Base-by-base conservation (phyloP, 2,329 filamentous ascomycete genomes). In the Talaromyces sp. region DNA sequence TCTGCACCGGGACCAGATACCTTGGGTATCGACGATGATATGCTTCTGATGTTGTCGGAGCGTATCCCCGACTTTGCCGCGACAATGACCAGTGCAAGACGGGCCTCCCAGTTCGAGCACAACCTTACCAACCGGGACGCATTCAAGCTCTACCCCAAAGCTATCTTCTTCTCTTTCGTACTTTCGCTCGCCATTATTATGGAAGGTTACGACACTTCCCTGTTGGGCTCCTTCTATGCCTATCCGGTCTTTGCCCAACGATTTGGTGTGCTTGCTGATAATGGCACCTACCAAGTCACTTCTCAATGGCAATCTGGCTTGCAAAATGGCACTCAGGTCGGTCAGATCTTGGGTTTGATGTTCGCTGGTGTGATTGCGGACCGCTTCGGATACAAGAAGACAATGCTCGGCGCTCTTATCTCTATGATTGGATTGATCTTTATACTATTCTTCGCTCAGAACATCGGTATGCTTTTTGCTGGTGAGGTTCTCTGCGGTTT, bases 351-450 rank as follows among this genome's bases (percentile, higher is more conserved):
- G 59, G 89, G 89, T 15, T 81, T 91, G 56, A 77, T 89, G 69
- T 80, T 90, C 73, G 89, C 89, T 72, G 89, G 89, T 43, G 87
- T 82, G 74, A 76, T 89, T 56, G 86, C 87, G 17, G 88, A 91
- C 13, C 67, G 67, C 11, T 72, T 68, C 68, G 82, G 82, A 2
- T 79, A 81, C 60, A 77, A 79, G 58, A 76, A 75, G 64, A 78
- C 80, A 0, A 74, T 82, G 68, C 78, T 83, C 1, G 67, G 64
- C 65, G 43, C 74, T 72, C n/a, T 83, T 22, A 69, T 76, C 45
- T 75, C 73, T 65, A 70, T 83, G 19, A 68, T 74, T 7, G 75
- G 68, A 8, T 80, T 80, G 65, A 77, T 84, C 68, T 83, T 82
- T 67, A 71, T 83, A 62, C 74, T 77, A 53, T 82, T 83, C 74